A percentile compares a stretch with the other conserved stretches of the same genome.
Conservation (phyloP, 106 monocot genomes). For the Xerophyta viscosa region DNA sequence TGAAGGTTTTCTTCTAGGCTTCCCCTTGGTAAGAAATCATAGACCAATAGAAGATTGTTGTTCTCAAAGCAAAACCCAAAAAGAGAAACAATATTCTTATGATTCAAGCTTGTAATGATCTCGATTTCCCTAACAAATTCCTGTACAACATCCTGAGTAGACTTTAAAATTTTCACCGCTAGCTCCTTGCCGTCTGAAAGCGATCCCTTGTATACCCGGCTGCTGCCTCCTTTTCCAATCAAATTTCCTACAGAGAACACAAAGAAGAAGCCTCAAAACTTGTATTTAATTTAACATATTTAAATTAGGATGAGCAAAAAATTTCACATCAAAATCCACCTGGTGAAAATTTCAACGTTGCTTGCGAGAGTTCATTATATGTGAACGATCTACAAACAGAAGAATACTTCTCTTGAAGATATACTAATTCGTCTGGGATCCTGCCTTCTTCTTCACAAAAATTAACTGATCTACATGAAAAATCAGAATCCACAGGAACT, state of each 20-base stretch:
- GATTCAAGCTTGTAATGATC: conserved; percentile 50
- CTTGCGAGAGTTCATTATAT: conserved; percentile 38
- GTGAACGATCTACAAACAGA: conserved; percentile 59
- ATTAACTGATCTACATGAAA: background rate
- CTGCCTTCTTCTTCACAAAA: conserved; percentile 11
- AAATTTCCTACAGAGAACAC: conserved; percentile 34
- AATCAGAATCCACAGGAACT: conserved; percentile 7
- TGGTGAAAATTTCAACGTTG: conserved; percentile 57
- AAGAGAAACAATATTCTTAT: conserved; percentile 62
- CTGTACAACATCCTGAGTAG: conserved; percentile 37
- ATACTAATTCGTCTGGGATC: conserved; percentile 30
- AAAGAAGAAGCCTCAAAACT: background rate
- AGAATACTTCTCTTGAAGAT: conserved; percentile 43
- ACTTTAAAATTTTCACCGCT: conserved; percentile 63
- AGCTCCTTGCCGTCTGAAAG: conserved; percentile 38
- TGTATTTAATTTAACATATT: too few relatives aligned
- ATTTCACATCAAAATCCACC: conserved; percentile 31
- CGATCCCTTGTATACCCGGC: conserved; percentile 54
- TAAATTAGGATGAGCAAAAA: too few relatives aligned
- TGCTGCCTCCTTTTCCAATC: conserved; percentile 69
- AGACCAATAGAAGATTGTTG: conserved; percentile 48
- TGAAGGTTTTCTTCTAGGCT: conserved; percentile 69
- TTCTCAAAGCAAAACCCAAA: conserved; percentile 66
- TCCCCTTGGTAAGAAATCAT: conserved; percentile 56
- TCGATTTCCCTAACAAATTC: conserved; percentile 66